A percentile compares a stretch with the other conserved stretches of the same genome.
These are phyloP conservation scores for Carex scoparia DNA, from an alignment of 176 grass and related monocot species.

Conservation along the genomic window DNA sequence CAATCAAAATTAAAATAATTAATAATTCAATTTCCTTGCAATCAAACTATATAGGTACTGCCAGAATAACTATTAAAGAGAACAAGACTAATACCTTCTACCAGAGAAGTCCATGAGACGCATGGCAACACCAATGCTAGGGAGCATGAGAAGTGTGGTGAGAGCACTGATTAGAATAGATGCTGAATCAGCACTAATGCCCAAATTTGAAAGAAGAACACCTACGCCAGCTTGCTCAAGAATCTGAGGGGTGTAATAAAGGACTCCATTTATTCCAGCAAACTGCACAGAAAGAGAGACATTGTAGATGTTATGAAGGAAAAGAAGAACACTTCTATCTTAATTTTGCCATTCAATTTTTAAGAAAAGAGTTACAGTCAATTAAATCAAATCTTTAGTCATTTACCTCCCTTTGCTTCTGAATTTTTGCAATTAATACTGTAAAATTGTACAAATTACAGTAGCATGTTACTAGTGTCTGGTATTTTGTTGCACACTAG, in stretches of 20 bases:
- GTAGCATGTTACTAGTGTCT: neutral
- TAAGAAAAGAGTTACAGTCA: neutral
- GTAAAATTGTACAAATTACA: neutral
- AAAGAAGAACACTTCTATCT: neutral
- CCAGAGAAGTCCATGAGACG: conserved; percentile 97
- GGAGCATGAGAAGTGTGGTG: conserved; percentile 95
- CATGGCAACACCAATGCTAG: conserved; percentile 90
- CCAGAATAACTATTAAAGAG: neutral
- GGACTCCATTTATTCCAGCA: conserved; percentile 97
- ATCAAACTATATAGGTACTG: neutral
- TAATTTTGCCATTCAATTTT: neutral
- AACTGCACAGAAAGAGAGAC: conserved; percentile 46
- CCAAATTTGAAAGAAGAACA: conserved; percentile 72
- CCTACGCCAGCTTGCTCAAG: conserved; percentile 94
- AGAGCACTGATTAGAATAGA: conserved; percentile 95
- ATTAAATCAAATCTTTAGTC: neutral
- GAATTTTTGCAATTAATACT: neutral
- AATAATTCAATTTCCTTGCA: neutral
- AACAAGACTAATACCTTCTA: conserved; percentile 63
- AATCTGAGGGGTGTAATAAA: conserved; percentile 98
- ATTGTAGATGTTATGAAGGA: neutral
- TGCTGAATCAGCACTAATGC: conserved; percentile 62
- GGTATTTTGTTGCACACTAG: neutral
- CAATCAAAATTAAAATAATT: neutral
- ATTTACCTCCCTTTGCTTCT: neutral